Evolutionary conservation across 805 yeast genomes (phyloP).

Genomic region (Brettanomyces bruxellensis): DNA sequence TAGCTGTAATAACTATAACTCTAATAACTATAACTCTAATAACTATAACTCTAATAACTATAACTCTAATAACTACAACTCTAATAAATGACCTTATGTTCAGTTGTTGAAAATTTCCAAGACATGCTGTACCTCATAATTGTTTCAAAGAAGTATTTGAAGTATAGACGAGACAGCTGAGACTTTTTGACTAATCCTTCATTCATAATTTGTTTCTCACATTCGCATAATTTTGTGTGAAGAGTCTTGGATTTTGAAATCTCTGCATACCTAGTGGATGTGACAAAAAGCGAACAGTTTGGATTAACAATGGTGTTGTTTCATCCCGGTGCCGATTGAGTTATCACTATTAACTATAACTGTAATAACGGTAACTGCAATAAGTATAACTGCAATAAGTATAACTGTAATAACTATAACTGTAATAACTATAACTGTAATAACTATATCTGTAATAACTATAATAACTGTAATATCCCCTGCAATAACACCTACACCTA

Average conservation of each 20-base stretch:
- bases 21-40: too few relatives aligned
- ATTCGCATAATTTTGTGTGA: constrained; percentile 28
- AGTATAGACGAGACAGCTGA: constrained; percentile 16
- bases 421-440: too few relatives aligned
- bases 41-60: too few relatives aligned
- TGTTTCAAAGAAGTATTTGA: constrained; percentile 28
- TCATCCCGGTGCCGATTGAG: constrained; percentile 1
- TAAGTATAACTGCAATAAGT: too few relatives aligned
- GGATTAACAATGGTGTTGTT: constrained; percentile 13
- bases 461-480: too few relatives aligned
- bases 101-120: constrained; percentile 26
- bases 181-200: constrained; percentile 4
- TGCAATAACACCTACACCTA: too few relatives aligned
- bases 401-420: too few relatives aligned
- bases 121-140: constrained; percentile 38
- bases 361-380: too few relatives aligned
- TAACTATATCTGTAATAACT: too few relatives aligned
- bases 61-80: too few relatives aligned
- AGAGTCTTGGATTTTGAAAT: constrained; percentile 29
- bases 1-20: too few relatives aligned
- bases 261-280: constrained; percentile 24
- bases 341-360: not conserved
- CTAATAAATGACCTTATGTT: constrained; percentile 14
- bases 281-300: constrained; percentile 24
- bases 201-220: constrained; percentile 10